phyloP scores from a whole-genome alignment of 768 basidiomycete genomes.

The Mycena albidolilacea region DNA sequence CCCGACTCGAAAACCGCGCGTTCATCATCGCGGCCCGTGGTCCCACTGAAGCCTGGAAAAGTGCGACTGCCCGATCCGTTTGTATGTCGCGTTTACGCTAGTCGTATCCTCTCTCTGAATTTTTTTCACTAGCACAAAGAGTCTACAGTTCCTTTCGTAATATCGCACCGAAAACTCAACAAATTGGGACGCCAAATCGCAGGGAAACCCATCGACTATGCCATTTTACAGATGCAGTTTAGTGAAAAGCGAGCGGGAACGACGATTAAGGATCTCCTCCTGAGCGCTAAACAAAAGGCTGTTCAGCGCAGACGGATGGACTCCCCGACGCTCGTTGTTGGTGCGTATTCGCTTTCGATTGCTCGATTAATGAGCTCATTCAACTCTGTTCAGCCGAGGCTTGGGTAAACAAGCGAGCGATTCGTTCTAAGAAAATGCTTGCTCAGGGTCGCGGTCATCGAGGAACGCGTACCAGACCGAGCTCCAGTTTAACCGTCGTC shows the following conservation, averaged over 20 bases:
- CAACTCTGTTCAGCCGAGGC: conserved; percentile 75
- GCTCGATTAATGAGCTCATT: conserved; percentile 18
- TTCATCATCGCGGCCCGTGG: not conserved
- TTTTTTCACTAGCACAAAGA: conserved; percentile 82
- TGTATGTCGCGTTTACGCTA: conserved; percentile 14
- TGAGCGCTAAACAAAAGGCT: conserved; percentile 90
- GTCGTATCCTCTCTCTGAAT: not conserved
- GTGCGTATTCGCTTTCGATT: conserved; percentile 65
- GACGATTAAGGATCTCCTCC: conserved; percentile 91
- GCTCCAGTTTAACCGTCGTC: conserved; percentile 81
- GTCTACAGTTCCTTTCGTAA: conserved; percentile 93
- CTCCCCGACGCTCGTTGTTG: conserved; percentile 80
- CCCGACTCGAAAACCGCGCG: conserved; percentile 19
- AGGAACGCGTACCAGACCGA: conserved; percentile 84
- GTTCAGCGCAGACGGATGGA: conserved; percentile 81
- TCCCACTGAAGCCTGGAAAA: conserved; percentile 36
- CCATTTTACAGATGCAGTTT: conserved; percentile 97
- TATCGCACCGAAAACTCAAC: conserved; percentile 94
- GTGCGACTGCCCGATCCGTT: conserved; percentile 41
- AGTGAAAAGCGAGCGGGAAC: conserved; percentile 92
- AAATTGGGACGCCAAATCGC: conserved; percentile 89
- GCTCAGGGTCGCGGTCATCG: conserved; percentile 86
- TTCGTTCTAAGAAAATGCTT: conserved; percentile 76
- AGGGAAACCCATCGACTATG: conserved; percentile 93
- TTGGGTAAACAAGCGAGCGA: conserved; percentile 92